Base-by-base conservation (phyloP, 169 alveolate species). In the Cryptosporidium felis region DNA sequence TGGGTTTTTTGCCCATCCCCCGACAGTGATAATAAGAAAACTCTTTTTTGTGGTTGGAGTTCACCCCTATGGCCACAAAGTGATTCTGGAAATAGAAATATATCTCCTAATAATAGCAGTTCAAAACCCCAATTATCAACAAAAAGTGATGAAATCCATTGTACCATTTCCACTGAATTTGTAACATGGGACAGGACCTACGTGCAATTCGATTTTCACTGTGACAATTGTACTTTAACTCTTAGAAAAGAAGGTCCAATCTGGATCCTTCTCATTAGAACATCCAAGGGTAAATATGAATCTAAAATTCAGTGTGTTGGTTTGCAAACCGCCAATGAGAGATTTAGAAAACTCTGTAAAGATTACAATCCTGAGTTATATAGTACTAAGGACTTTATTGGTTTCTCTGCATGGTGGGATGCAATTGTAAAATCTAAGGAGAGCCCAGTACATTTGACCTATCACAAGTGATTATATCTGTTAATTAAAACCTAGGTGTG, bases 171-270 rank as follows among this genome's bases (percentile, higher is more conserved):
- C 9, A 32, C 67, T 23, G 85, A 74, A 10, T 53, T 74, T 53
- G 85, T 74, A 16, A 16, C 85, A 30, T 74, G 85, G 85, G 85
- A 74, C 12, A 74, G 56, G 23, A 40, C 74, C 18, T 58, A 18
- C 26, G 23, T 74, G 23, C 74, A 74, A 38, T 74, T 53, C 56
- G 65, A 74, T 16, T 74, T 74, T 74, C 65, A 49, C 21, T 74
- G 85, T n/a, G 67, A 56, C 56, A 49, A 74, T n/a, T 49, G 60
- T 36, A 56, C 65, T 16, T 21, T 74, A 18, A 74, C 62, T 14
- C 61, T 74, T 21, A 74, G 66, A 36, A 74, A 74, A 74, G 85
- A 74, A 56, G 85, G 85, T n/a, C 85, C 85, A 18, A 56, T 74
- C 26, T 74, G 85, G 85, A 36, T 53, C 14, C 59, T 74, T 0